These are phyloP conservation scores for Phytophthora megakarya DNA, from an alignment of 352 stramenopile species.

Conservation along the genomic window DNA sequence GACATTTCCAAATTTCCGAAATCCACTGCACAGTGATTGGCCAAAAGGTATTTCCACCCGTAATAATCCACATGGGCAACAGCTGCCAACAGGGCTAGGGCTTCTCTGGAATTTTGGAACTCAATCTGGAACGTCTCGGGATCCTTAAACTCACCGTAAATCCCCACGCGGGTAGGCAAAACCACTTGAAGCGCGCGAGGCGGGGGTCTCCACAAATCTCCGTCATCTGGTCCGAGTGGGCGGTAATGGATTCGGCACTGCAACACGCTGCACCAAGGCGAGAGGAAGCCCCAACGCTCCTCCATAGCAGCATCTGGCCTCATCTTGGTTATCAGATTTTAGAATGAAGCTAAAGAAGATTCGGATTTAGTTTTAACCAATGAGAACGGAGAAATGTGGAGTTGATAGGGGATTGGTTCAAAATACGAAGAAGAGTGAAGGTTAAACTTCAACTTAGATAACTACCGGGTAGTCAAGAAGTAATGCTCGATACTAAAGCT, in stretches of 20 bases:
- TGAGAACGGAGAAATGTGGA: no score
- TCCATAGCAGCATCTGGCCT: not conserved
- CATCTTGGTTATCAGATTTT: slow-evolving; percentile 14
- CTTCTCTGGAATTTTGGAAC: slow-evolving; percentile 24
- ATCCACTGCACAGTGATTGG: slow-evolving; percentile 19
- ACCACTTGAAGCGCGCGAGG: slow-evolving; percentile 8
- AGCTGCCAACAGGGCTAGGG: slow-evolving; percentile 17
- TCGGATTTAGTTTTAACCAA: not conserved
- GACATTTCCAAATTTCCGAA: not conserved
- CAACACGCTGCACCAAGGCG: slow-evolving; percentile 10
- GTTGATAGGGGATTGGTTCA: no score
- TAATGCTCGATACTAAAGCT: no score
- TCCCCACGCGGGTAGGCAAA: not conserved
- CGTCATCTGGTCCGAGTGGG: not conserved
- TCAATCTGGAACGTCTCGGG: slow-evolving; percentile 16
- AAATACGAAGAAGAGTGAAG: no score
- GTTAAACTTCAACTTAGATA: no score
- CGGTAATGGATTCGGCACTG: slow-evolving; percentile 14
- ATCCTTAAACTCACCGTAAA: slow-evolving; percentile 13
- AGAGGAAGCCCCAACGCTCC: slow-evolving; percentile 20
- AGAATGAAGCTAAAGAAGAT: not conserved
- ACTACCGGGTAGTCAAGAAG: no score
- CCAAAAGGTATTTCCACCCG: slow-evolving; percentile 20
- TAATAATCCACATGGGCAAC: slow-evolving; percentile 16
- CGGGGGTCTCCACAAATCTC: not conserved